Evolutionary conservation across 306 rosid species (phyloP), one percentile per base, ranked within the genome.

Genomic region (Biancaea sappan): DNA sequence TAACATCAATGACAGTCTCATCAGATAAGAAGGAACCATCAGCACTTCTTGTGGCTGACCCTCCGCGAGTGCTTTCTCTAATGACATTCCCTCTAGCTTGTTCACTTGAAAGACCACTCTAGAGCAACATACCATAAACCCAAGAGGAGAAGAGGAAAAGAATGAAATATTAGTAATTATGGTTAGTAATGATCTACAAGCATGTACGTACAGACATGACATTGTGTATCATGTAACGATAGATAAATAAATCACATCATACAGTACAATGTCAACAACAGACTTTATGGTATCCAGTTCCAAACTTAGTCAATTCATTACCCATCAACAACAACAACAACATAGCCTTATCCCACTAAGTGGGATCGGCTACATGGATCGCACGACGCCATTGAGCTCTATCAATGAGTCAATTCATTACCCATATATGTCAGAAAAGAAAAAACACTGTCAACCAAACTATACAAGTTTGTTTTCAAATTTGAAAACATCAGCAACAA

Each of bases 61-160:
- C 74, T 48, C 54, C 66, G 48, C 75, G 32, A 44, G 78, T 78
- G 43, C 9, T 5, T 6, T 70, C 82, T 76, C 80, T 81, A 29
- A 88, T 38, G n/a, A 58, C 77, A 84, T 91, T 88, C 43, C 76
- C 84, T 83, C 95, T 90, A 50, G 73, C 71, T 6, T 65, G 32
- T 19, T 8, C 32, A 12, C 75, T 72, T 19, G 79, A 34, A 75
- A 77, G 74, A 77, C 24, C 84, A 35, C 25, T 69, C 97, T 94
- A 79, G 71, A 85, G 47, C 80, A 81, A 87, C 56, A 76, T 79
- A 73, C 69, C 72, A 25, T 8, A 69, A 69, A 47, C 48, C 76
- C 51, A 35, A 37, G 57, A 8, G 61, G 66, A 14, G 28, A 15
- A 63, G 28, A 43, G 31, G 25, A 58, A 73, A 38, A 22, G 56